Conservation (phyloP, 1,284 basidiomycete genomes). For the Cystobasidiaceae sp. region DNA sequence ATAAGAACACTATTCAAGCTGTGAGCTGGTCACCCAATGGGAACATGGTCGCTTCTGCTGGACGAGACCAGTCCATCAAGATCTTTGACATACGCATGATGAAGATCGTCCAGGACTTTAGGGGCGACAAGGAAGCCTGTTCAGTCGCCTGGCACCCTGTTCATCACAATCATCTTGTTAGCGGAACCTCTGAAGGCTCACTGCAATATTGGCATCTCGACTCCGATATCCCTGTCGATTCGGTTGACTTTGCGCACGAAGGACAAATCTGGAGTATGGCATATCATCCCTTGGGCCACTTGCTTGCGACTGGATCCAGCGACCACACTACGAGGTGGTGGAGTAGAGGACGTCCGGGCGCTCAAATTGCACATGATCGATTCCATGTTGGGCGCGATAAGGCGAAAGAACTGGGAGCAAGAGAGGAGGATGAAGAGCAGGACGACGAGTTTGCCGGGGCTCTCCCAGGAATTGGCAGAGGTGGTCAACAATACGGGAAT, state of each 20-base stretch:
- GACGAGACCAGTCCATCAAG: slow-evolving; percentile 85
- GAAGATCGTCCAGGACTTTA: slow-evolving; percentile 85
- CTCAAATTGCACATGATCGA: slow-evolving; percentile 32
- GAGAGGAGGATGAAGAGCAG: slow-evolving; percentile 33
- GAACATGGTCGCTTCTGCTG: slow-evolving; percentile 86
- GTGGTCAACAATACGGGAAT: neutral
- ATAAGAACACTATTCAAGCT: slow-evolving; percentile 90
- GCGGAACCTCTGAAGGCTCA: slow-evolving; percentile 87
- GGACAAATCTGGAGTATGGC: slow-evolving; percentile 93
- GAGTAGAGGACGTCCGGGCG: slow-evolving; percentile 75
- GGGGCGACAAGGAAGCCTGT: slow-evolving; percentile 96
- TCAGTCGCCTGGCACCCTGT: slow-evolving; percentile 93
- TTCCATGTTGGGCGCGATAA: slow-evolving; percentile 41
- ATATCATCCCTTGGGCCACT: slow-evolving; percentile 92
- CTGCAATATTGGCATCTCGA: slow-evolving; percentile 86
- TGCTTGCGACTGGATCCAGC: slow-evolving; percentile 86
- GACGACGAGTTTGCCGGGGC: slow-evolving; percentile 30
- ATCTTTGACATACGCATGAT: slow-evolving; percentile 98
- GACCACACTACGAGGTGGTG: slow-evolving; percentile 98
- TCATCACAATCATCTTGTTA: slow-evolving; percentile 78
- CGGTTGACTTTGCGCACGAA: slow-evolving; percentile 88
- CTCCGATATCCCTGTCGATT: slow-evolving; percentile 59
- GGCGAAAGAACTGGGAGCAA: slow-evolving; percentile 35
- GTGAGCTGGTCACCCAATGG: slow-evolving; percentile 89
- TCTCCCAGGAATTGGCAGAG: slow-evolving; percentile 16